phyloP scores from a whole-genome alignment of 768 basidiomycete species.

The Amanita exitialis region DNA sequence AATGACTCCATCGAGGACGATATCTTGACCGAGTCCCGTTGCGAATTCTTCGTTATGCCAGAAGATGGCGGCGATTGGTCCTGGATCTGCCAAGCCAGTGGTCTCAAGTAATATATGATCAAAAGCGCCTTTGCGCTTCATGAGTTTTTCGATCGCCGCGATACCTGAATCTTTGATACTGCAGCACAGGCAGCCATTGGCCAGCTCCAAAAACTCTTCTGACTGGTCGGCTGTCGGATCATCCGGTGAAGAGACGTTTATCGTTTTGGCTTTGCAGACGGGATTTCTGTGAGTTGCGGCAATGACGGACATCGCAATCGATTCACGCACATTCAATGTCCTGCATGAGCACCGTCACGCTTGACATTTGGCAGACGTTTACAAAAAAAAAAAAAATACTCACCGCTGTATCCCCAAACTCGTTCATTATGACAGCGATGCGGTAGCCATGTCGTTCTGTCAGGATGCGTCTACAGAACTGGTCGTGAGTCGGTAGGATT shows the following conservation, averaged over 20 bases:
- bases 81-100: conserved; percentile 93
- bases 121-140: conserved; percentile 78
- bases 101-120: conserved; percentile 96
- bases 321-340: conserved; percentile 77
- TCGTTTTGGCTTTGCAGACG: conserved; percentile 55
- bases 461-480: conserved; percentile 58
- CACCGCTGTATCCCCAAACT: conserved; percentile 93
- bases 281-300: conserved; percentile 1
- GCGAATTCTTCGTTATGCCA: conserved; percentile 84
- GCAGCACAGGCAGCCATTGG: conserved; percentile 98
- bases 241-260: conserved; percentile 67
- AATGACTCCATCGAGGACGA: conserved; percentile 79
- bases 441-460: conserved; percentile 91
- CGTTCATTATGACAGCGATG: conserved; percentile 98
- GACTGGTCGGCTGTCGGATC: conserved; percentile 55
- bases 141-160: conserved; percentile 89
- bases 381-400: conserved; percentile 17
- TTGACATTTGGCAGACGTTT: neutral
- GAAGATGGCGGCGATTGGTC: conserved; percentile 81
- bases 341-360: conserved; percentile 24
- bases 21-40: conserved; percentile 55
- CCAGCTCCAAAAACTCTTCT: conserved; percentile 85
- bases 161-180: conserved; percentile 92
- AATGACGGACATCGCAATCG: neutral
- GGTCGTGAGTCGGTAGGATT: neutral